Base-by-base conservation (phyloP, 345 rosid species). In the Eucalyptus melliodora region DNA sequence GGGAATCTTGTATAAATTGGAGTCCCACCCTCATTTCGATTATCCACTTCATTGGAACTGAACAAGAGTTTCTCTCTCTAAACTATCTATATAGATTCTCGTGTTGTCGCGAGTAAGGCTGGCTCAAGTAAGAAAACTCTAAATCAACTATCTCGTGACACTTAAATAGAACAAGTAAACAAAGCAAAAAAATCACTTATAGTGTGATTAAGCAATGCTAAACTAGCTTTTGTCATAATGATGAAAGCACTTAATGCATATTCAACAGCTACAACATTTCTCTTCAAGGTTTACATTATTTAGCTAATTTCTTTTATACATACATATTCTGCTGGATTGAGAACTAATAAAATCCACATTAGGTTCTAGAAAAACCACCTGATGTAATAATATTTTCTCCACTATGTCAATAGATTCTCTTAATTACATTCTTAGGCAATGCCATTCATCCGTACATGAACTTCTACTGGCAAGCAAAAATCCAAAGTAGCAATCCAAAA, bases 221-320 rank as follows among this genome's bases (percentile, higher is more conserved):
- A 31, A 34, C 81, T 34, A 69, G 44, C 80, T 69, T 65, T n/a
- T n/a, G 77, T n/a, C 77, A 31, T 17, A 34, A 8, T 16, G 21
- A 67, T n/a, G 21, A 67, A 4, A 67, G 40, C 21, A 67, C 40
- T 16, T 12, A 62, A 30, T 6, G 17, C 69, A n/a, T 65, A 65
- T 65, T 65, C 77, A 65, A 65, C 77, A 0, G 5, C 37, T 65
- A 65, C 10, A 14, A 65, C 77, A 65, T 65, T 31, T 69, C 81
- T 17, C 81, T n/a, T 34, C 24, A 69, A 69, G 42, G 81, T 69
- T 69, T 34, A 5, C 42, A 16, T 5, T 9, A 34, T 69, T 31
- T 31, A 9, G 24, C 44, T 2, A 69, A 69, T 69, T 5, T 69
- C 7, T 69, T 34, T n/a, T 0, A 0, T 53, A 53, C 42, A 9